Conservation (phyloP, 371 early-diverging fungal species). For the Rhizopus delemar region DNA sequence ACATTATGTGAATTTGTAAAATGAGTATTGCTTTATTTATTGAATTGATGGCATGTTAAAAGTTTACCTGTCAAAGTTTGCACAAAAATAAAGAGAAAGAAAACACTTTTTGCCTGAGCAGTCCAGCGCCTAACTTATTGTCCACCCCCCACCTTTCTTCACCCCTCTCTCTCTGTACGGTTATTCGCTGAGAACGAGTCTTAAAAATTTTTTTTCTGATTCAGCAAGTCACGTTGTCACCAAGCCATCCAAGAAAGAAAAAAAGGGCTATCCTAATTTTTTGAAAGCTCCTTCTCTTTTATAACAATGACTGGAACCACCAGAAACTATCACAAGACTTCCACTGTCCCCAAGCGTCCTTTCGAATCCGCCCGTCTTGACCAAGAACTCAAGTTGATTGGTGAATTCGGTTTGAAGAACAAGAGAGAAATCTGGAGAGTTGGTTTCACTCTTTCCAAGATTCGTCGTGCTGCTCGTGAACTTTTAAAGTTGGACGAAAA, state of each 20-base stretch:
- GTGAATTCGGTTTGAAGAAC: constrained; percentile 98
- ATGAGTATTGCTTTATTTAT: no score
- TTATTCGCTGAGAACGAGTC: not conserved
- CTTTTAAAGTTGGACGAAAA: constrained; percentile 95
- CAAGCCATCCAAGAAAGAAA: constrained; percentile 11
- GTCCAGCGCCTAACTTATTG: constrained; percentile 8
- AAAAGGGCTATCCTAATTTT: constrained; percentile 3
- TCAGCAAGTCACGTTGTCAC: constrained; percentile 5
- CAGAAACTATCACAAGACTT: constrained; percentile 81
- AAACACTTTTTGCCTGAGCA: constrained; percentile 7
- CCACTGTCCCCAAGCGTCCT: constrained; percentile 97
- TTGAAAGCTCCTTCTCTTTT: constrained; percentile 27
- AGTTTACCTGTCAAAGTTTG: constrained; percentile 37
- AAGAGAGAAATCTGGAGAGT: constrained; percentile 99
- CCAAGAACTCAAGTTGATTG: constrained; percentile 96
- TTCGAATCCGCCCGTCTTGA: constrained; percentile 98
- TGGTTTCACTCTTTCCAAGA: constrained; percentile 94
- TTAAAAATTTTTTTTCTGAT: constrained; percentile 7
- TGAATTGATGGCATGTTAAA: not conserved
- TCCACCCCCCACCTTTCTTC: not conserved
- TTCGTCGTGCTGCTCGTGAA: constrained; percentile 99
- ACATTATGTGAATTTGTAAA: constrained; percentile 1
- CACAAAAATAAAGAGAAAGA: constrained; percentile 36
- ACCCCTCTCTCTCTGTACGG: not conserved
- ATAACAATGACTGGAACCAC: constrained; percentile 48